These are phyloP conservation scores for Parmelia sp. DNA, from an alignment of 495 filamentous ascomycete genomes.

Conservation along the genomic window DNA sequence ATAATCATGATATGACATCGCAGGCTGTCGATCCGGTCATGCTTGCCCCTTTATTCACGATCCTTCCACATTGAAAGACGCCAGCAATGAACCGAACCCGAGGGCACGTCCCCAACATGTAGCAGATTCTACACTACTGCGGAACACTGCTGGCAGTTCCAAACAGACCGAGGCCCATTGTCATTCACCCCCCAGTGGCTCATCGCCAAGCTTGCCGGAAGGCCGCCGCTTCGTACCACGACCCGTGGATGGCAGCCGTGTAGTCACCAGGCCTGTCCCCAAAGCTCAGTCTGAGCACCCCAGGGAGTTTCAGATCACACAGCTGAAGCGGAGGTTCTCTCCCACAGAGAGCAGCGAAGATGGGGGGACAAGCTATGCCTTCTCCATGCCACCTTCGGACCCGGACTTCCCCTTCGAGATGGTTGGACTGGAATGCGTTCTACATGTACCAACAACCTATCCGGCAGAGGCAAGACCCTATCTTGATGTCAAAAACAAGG, in stretches of 20 bases:
- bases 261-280: constrained; percentile 60
- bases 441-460: constrained; percentile 62
- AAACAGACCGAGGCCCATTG: neutral
- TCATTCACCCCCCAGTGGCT: neutral
- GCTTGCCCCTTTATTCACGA: constrained; percentile 41
- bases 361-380: constrained; percentile 51
- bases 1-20: neutral
- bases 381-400: constrained; percentile 71
- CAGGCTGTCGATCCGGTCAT: constrained; percentile 40
- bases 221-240: constrained; percentile 17
- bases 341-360: constrained; percentile 51
- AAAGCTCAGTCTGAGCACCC: constrained; percentile 60
- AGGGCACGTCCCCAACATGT: constrained; percentile 14
- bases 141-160: constrained; percentile 18
- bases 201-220: constrained; percentile 15
- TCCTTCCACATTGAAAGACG: constrained; percentile 18
- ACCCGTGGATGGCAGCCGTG: constrained; percentile 34
- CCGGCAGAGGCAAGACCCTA: constrained; percentile 48
- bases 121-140: constrained; percentile 1
- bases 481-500: constrained; percentile 62
- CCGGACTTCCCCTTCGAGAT: constrained; percentile 82
- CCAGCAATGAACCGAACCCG: constrained; percentile 11
- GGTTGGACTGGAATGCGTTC: constrained; percentile 57
- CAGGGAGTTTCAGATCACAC: constrained; percentile 67
- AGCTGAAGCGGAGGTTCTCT: constrained; percentile 65